phyloP scores from a whole-genome alignment of 2,329 filamentous ascomycete species.

The Aspergillus amoenus region DNA sequence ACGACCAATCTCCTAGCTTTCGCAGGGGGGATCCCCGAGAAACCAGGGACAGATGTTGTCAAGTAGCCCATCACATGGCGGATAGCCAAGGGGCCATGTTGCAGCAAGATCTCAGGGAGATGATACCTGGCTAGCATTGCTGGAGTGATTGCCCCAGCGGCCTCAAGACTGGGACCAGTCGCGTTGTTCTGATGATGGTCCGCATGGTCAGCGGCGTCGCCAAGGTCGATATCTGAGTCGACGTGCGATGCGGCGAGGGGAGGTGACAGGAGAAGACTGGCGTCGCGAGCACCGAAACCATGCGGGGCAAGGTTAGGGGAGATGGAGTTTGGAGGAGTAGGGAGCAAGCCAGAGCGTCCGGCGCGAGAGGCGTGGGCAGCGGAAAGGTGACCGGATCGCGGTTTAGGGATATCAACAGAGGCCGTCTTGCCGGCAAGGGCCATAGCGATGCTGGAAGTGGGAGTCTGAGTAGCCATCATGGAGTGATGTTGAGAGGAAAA shows the following conservation, averaged over 20 bases:
- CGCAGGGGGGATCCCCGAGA: conserved; percentile 80
- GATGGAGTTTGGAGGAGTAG: conserved; percentile 92
- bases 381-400: conserved; percentile 34
- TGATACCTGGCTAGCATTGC: conserved; percentile 84
- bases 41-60: conserved; percentile 89
- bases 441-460: conserved; percentile 49
- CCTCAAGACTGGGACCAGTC: conserved; percentile 61
- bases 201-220: conserved; percentile 62
- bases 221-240: conserved; percentile 85
- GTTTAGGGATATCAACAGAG: conserved; percentile 50
- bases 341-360: conserved; percentile 54
- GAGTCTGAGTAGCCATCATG: conserved; percentile 49
- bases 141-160: conserved; percentile 79
- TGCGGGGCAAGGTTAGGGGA: conserved; percentile 84
- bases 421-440: conserved; percentile 52
- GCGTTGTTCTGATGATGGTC: conserved; percentile 44
- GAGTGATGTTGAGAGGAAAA: conserved; percentile 17
- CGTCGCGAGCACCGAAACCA: conserved; percentile 66
- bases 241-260: conserved; percentile 53
- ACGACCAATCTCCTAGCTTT: conserved; percentile 91
- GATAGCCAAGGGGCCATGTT: conserved; percentile 88
- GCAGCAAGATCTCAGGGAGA: conserved; percentile 83
- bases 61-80: conserved; percentile 94
- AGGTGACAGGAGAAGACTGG: conserved; percentile 37
- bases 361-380: conserved; percentile 31